Evolutionary conservation across 2,329 filamentous ascomycete species (phyloP).

Genomic region (Endocalyx cinctus): DNA sequence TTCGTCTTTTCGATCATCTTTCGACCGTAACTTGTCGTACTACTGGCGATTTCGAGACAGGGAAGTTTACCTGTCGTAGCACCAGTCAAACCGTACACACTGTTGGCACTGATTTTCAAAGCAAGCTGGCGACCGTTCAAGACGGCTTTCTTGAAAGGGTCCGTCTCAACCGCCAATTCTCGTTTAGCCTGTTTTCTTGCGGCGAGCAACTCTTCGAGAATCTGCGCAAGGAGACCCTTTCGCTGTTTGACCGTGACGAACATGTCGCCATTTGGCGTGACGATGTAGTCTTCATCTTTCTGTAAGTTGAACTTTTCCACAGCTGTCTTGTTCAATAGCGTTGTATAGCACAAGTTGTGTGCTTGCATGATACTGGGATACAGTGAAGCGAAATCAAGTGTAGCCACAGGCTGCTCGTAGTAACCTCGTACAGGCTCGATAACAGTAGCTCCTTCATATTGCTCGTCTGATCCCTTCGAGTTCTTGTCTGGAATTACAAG

Average conservation of each 20-base stretch:
- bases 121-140: slow-evolving; percentile 95
- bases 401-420: slow-evolving; percentile 92
- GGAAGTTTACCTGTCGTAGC: slow-evolving; percentile 94
- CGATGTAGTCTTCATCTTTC: slow-evolving; percentile 92
- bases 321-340: slow-evolving; percentile 72
- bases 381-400: slow-evolving; percentile 95
- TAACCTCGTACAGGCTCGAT: slow-evolving; percentile 93
- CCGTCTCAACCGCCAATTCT: slow-evolving; percentile 81
- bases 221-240: slow-evolving; percentile 89
- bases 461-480: slow-evolving; percentile 69
- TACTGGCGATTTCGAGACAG: slow-evolving; percentile 91
- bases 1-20: slow-evolving; percentile 99
- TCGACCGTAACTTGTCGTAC: slow-evolving; percentile 92
- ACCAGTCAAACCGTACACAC: slow-evolving; percentile 94
- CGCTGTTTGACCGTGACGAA: slow-evolving; percentile 85
- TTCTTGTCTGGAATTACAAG: slow-evolving; percentile 87
- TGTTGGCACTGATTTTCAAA: slow-evolving; percentile 95
- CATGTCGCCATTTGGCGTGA: slow-evolving; percentile 90
- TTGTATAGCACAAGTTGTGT: slow-evolving; percentile 97
- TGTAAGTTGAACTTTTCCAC: slow-evolving; percentile 72
- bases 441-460: slow-evolving; percentile 96
- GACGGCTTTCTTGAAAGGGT: slow-evolving; percentile 96
- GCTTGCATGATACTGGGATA: slow-evolving; percentile 99
- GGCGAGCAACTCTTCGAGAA: slow-evolving; percentile 87
- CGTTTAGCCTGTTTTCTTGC: slow-evolving; percentile 94